Conservation (phyloP, 305 asterid species). For the Withania somnifera region DNA sequence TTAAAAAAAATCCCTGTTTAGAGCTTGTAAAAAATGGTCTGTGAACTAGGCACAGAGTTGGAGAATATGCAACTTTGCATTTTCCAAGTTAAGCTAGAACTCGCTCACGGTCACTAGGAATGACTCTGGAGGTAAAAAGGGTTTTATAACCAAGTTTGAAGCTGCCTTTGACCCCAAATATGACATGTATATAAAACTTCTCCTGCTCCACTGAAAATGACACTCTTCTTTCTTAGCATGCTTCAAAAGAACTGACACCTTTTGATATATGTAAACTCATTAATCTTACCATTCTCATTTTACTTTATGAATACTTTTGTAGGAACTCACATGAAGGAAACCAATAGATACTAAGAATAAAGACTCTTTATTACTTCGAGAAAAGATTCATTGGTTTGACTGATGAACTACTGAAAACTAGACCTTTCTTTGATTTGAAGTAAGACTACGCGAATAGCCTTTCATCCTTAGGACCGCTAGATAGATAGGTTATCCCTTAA, state of each 20-base stretch:
- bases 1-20: not conserved
- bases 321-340: not conserved
- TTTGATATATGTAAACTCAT: not conserved
- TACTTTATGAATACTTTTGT: not conserved
- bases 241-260: not conserved
- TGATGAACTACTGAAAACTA: not conserved
- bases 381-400: not conserved
- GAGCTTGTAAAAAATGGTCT: not conserved
- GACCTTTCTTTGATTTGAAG: not conserved
- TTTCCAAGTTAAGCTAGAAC: not conserved
- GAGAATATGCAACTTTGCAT: not conserved
- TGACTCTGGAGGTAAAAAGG: not conserved
- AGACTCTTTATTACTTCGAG: not conserved
- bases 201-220: not conserved
- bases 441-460: not conserved
- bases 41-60: not conserved
- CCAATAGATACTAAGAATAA: not conserved
- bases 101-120: not conserved
- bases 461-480: not conserved
- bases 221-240: not conserved
- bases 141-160: not conserved
- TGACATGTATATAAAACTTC: not conserved
- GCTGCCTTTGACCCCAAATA: not conserved
- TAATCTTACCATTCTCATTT: not conserved
- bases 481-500: not conserved